Base-by-base conservation (phyloP, 2,329 filamentous ascomycete genomes). In the Arthrocladium fulminans region DNA sequence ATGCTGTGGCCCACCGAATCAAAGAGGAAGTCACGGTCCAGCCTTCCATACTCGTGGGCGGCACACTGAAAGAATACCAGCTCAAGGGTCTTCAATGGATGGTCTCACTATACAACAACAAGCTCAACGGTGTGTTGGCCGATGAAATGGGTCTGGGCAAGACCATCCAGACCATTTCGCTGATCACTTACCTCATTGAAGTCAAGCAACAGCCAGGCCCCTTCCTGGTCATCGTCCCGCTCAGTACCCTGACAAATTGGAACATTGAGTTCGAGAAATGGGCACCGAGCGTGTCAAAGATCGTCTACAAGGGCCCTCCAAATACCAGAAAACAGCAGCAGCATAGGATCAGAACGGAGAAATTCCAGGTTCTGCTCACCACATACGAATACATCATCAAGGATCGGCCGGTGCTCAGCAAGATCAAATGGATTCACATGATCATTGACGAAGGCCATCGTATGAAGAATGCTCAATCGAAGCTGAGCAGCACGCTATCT, bases 311-410 rank as follows among this genome's bases (percentile, higher is more conserved):
- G 71, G 92, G 92, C 17, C 88, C 92, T 2, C 92, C 92, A 0
- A 85, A 83, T 53, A 75, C 83, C 45, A 83, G 92, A 61, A 97
- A 96, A 67, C 79, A 84, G 59, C 88, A 94, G 49, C 89, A 96
- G 64, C 84, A 95, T 57, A 87, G 88, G 66, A 94, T 98, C 59
- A 88, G 92, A 44, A 90, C 88, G 68, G 89, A 90, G 41, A 81
- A 86, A 49, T 98, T 98, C 77, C 92, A 98, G 66, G 92, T 98
- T 42, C 73, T 98, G 9, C 77, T 98, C 50, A 98, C 92, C 1
- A 98, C 92, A 0, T 98, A 98, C 70, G 92, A 98, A 67, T 98
- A 97, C 71, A 94, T 98, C 69, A 98, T 98, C 78, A 98, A 97
- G 72, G 92, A 98, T 63, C 82, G 92, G 29, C 90, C 90, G 0